These are phyloP conservation scores for Diaporthe citrichinensis DNA, from an alignment of 2,329 filamentous ascomycete species.

Conservation along the genomic window DNA sequence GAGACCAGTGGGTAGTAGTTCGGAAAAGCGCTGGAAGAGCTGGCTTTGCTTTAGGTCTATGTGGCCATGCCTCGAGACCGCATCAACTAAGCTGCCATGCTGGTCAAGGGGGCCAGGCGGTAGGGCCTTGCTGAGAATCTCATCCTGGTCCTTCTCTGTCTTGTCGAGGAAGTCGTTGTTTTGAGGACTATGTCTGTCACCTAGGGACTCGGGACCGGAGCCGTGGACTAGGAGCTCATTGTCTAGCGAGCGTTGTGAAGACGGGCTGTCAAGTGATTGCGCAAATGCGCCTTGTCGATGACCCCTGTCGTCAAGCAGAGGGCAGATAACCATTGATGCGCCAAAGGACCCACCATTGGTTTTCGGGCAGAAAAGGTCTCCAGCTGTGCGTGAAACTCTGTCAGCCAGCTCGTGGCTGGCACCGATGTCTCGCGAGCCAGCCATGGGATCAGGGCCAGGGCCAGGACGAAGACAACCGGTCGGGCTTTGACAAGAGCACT, in stretches of 20 bases:
- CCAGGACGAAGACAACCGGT: background rate
- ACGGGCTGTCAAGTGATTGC: constrained; percentile 10
- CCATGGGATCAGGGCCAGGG: background rate
- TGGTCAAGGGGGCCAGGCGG: background rate
- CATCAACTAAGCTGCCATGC: background rate
- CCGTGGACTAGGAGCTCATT: background rate
- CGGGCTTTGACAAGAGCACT: background rate
- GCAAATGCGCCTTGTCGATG: constrained; percentile 24
- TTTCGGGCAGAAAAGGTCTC: background rate
- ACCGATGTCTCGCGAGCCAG: background rate
- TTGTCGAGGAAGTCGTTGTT: constrained; percentile 22
- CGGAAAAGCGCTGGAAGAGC: constrained; percentile 30
- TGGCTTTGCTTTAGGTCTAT: constrained; percentile 32
- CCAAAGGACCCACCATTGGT: background rate
- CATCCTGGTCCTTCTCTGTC: constrained; percentile 17
- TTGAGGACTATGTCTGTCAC: background rate
- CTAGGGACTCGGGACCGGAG: background rate
- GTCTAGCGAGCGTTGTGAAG: constrained; percentile 11
- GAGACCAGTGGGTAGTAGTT: constrained; percentile 18
- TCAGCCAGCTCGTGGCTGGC: background rate
- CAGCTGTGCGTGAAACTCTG: background rate
- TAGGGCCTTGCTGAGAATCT: constrained; percentile 14
- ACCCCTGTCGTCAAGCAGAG: constrained; percentile 28
- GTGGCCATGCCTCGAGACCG: background rate
- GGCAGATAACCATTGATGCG: constrained; percentile 18